These are phyloP conservation scores for Neopestalotiopsis rosae DNA, from an alignment of 2,329 filamentous ascomycete genomes.

Conservation along the genomic window DNA sequence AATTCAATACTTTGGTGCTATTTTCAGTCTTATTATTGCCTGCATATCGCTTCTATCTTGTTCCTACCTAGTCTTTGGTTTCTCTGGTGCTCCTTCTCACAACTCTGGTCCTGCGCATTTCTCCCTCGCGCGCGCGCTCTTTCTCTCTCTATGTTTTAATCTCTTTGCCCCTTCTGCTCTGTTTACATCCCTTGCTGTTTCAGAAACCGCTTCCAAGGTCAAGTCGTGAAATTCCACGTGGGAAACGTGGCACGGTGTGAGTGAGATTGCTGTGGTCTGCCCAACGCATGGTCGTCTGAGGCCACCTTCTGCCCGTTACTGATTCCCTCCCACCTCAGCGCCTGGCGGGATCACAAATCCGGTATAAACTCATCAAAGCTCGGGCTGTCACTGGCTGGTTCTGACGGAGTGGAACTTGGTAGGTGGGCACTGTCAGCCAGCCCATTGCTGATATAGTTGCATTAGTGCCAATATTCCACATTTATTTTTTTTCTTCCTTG, in stretches of 20 bases:
- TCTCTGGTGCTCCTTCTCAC: background rate
- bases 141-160: background rate
- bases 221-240: constrained; percentile 6
- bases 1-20: background rate
- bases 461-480: constrained; percentile 21
- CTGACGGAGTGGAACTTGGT: constrained; percentile 11
- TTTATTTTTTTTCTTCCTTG: constrained; percentile 8
- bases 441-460: constrained; percentile 19
- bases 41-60: background rate
- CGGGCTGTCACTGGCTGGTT: constrained; percentile 11
- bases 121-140: background rate
- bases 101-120: background rate
- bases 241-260: constrained; percentile 11
- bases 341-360: constrained; percentile 8
- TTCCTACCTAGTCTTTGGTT: background rate
- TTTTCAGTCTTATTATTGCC: background rate
- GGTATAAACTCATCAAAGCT: constrained; percentile 7
- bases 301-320: background rate
- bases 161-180: background rate
- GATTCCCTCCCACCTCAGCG: background rate
- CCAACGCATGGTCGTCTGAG: constrained; percentile 2
- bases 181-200: background rate
- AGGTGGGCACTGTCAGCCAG: constrained; percentile 13
- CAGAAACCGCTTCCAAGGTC: background rate
- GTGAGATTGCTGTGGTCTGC: constrained; percentile 1